These are phyloP conservation scores for Teratosphaeria pseudoeucalypti DNA, from an alignment of 2,329 filamentous ascomycete genomes.

Conservation along the genomic window DNA sequence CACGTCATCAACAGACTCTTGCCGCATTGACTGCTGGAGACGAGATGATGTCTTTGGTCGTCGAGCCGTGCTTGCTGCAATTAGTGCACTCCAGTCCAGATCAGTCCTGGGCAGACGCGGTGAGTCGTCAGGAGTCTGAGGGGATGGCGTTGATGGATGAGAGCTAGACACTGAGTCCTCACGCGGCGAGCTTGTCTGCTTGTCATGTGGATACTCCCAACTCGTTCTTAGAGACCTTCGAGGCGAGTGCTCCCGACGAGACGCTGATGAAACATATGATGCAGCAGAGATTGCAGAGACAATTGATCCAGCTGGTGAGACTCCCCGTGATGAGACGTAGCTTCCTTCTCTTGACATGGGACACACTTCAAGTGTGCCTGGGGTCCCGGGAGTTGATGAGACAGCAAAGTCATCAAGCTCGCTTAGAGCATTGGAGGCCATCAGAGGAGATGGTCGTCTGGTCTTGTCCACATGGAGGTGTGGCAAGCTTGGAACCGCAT, in stretches of 20 bases:
- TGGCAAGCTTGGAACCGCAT: slow-evolving; percentile 10
- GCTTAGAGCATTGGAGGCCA: slow-evolving; percentile 14
- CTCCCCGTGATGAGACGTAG: slow-evolving; percentile 14
- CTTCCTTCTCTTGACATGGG: slow-evolving; percentile 16
- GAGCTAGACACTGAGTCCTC: slow-evolving; percentile 15
- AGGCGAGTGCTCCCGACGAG: slow-evolving; percentile 4
- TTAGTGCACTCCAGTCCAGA: slow-evolving; percentile 20
- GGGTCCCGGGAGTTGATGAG: slow-evolving; percentile 4
- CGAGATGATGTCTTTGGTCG: slow-evolving; percentile 18
- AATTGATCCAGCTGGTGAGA: slow-evolving; percentile 13
- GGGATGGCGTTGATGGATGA: slow-evolving; percentile 17
- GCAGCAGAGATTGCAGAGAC: not conserved
- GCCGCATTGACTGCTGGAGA: slow-evolving; percentile 12
- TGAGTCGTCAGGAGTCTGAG: slow-evolving; percentile 13
- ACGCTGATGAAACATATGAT: slow-evolving; percentile 1
- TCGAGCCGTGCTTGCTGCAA: slow-evolving; percentile 18
- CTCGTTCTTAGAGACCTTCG: slow-evolving; percentile 12
- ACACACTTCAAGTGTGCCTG: slow-evolving; percentile 4
- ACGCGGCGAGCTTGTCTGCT: slow-evolving; percentile 8
- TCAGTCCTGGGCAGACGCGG: slow-evolving; percentile 21
- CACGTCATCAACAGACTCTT: slow-evolving; percentile 9
- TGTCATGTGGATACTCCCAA: slow-evolving; percentile 9
- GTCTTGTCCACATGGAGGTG: slow-evolving; percentile 15
- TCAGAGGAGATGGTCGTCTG: slow-evolving; percentile 16
- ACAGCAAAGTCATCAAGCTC: slow-evolving; percentile 11